Evolutionary conservation across 345 rosid species (phyloP), one percentile per base, ranked within the genome.

Genomic region (Punica granatum): DNA sequence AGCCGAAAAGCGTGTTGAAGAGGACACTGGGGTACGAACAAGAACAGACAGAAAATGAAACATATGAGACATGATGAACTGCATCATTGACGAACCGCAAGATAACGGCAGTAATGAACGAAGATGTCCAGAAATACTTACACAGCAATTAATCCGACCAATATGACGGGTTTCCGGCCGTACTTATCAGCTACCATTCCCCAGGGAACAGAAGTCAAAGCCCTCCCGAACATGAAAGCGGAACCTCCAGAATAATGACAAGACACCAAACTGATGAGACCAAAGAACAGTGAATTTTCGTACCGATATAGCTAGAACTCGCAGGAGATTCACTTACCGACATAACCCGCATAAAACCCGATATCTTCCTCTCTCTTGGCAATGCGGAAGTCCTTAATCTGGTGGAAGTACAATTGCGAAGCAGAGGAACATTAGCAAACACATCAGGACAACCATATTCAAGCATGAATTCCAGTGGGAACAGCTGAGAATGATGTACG

Each of bases 201-300:
- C 97, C 94, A 86, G 53, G 78, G 41, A 42, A 90, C 64, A 39
- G 90, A 90, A 63, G 97, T 90, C 78, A 86, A 75, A 53, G 90
- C 89, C 81, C 97, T 85, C 75, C 97, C 97, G 51, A 90, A 71
- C 97, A 88, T 90, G 73, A 86, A 90, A 28, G 97, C 85, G 73
- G 94, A 83, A 67, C 87, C 97, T 90, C 70, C 72, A 60, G 48
- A 60, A 14, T 42, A 43, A 25, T 67, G 26, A 65, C 41, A 1
- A 64, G 4, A 25, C 2, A 5, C 33, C 49, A 33, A 68, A 58
- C 11, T 9, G 43, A 11, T 26, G n/a, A 43, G 28, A 32, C 30
- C 63, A 21, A 53, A 34, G 62, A 33, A 37, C 43, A 33, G 28
- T 54, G 8, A 53, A 60, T 8, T 51, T 26, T 10, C 2, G 48